Evolutionary conservation across 192 early-diverging fungal species (phyloP), one percentile per base, ranked within the genome.

Genomic region (Coemansia reversa): DNA sequence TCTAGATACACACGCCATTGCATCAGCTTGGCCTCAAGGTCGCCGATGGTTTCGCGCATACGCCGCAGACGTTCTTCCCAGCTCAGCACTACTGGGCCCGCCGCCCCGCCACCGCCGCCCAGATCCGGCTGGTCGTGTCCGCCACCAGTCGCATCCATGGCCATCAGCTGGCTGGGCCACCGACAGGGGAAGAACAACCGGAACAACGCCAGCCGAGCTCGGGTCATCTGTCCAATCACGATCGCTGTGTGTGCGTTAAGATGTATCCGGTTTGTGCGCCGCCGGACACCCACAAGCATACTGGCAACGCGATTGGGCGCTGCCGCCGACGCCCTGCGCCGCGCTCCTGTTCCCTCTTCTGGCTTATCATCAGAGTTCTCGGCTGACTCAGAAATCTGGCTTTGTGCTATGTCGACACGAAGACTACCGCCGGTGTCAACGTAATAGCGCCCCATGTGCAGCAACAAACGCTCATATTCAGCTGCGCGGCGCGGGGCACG

Each of bases 21-120:
- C 67, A 57, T 60, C 70, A 82, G 67, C 63, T 82, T 82, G 67
- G 55, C 66, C 57, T 82, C 79, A 47, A 76, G 72, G 25, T 82
- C 79, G 20, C 49, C 56, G 6, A 76, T 60, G 1, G 79, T 70
- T 18, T 58, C 58, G 22, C 71, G 73, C 64, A 76, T 61, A 11
- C 79, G 79, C 51, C 74, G 74, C 54, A 82, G 61, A 14, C 79
- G 73, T 67, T 76, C 79, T n/a, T 82, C 74, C 79, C 79, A 82
- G 66, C 59, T 58, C 62, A 78, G 60, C 54, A 78, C 76, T 29
- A 78, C 66, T 0, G 79, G 74, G 0, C 67, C 67, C 1, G 74
- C 66, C 30, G 79, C 70, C 0, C 70, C 79, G 45, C 69, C 77
- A 47, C 72, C 77, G 52, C 76, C 76, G 60, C 76, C 76, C 19